Percentiles rank a stretch among this genome's conserved stretches.
These are phyloP conservation scores for Scopulariopsis brevicaulis DNA, from an alignment of 2,329 filamentous ascomycete genomes.

Conservation along the genomic window DNA sequence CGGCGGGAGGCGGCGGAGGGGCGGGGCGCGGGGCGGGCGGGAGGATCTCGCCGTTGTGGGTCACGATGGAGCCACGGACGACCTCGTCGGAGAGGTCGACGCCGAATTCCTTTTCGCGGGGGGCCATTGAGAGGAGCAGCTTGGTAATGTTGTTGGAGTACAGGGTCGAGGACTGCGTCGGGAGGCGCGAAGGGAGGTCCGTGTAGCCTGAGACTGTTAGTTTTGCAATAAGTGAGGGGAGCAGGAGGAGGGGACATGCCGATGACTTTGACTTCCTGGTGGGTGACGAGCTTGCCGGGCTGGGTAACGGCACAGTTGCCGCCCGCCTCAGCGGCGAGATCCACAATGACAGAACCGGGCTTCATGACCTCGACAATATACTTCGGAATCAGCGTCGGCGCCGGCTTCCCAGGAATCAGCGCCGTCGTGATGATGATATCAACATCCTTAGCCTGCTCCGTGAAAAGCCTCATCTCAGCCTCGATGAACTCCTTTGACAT, in stretches of 20 bases:
- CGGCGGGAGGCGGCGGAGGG: conserved; percentile 36
- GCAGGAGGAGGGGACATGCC: conserved; percentile 36
- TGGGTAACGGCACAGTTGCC: conserved; percentile 80
- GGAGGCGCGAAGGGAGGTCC: conserved; percentile 74
- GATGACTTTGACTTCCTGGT: conserved; percentile 75
- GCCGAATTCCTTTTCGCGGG: conserved; percentile 67
- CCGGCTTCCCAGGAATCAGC: conserved; percentile 75
- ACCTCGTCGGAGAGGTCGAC: conserved; percentile 77
- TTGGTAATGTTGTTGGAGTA: conserved; percentile 95
- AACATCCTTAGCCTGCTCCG: conserved; percentile 75
- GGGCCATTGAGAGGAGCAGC: conserved; percentile 70
- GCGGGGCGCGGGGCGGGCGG: conserved; percentile 63
- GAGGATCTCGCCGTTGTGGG: conserved; percentile 63
- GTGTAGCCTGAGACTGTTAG: conserved; percentile 52
- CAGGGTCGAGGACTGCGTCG: conserved; percentile 79
- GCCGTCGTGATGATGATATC: conserved; percentile 91
- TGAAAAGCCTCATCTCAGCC: conserved; percentile 86
- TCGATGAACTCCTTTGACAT: conserved; percentile 93
- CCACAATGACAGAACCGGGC: conserved; percentile 78
- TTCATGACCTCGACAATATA: conserved; percentile 76
- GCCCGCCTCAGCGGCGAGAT: conserved; percentile 77
- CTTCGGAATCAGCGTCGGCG: conserved; percentile 75
- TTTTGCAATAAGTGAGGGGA: background rate
- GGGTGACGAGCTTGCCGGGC: conserved; percentile 56
- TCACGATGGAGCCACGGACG: conserved; percentile 74